Evolutionary conservation across 306 rosid genomes (phyloP), one percentile per base, ranked within the genome.

Genomic region (Cicer bijugum): DNA sequence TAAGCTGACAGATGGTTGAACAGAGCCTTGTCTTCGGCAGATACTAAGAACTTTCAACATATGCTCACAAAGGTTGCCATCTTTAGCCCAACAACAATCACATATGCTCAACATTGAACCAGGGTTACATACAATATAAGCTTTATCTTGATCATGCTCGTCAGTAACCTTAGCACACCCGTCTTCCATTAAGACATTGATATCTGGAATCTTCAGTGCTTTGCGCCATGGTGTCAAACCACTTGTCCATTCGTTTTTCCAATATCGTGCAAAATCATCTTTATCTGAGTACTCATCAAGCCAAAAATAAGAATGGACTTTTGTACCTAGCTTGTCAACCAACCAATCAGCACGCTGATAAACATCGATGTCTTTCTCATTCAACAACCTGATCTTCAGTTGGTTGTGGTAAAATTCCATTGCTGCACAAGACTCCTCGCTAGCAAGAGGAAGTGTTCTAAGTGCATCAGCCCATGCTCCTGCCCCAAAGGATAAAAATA

Each of bases 161-260:
- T 89, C 89, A 1, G 72, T 75, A 38, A 93, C 92, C 80, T 84
- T 88, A 35, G 96, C 94, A 70, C 75, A 78, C 71, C 58, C 69
- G 74, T 84, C 89, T 80, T 89, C 92, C 79, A 91, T 53, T 71
- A 78, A 40, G 20, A 89, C 86, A 75, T 88, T 86, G 9, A 88
- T 46, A 65, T 93, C 94, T 43, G 89, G 87, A 75, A 93, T 91
- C 71, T 76, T 76, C 83, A 86, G 85, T 7, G 96, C 85, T 81
- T 86, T 85, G 82, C 90, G 92, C 98, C 96, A 91, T 62, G 93
- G 85, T 55, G 98, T 91, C 80, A 91, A 88, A 50, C 97, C 98
- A 74, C 91, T 89, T 60, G 72, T 74, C 97, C 97, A 88, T 83
- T 93, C 97, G 63, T 91, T 85, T 85, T 88, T 91, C 90, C 92